Evolutionary conservation across 2,329 filamentous ascomycete species (phyloP), one percentile per base, ranked within the genome.

Genomic region (Beauveria medogensis): DNA sequence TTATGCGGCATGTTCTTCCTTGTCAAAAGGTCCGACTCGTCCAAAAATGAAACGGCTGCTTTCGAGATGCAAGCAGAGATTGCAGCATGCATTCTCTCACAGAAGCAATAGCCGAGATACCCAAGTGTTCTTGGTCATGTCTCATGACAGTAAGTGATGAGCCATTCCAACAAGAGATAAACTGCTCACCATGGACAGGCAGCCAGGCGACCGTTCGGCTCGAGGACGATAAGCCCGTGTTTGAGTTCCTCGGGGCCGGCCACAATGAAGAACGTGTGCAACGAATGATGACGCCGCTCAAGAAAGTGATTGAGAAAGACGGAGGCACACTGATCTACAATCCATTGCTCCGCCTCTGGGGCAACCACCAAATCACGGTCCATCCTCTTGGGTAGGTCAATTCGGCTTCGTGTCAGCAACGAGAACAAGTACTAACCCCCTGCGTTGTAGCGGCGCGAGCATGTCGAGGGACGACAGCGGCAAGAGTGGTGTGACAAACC

Each of bases 121-220:
- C 0, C 82, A 86, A 62, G 78, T 85, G 0, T 89, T 87, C 68
- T 75, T 89, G 4, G 77, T 88, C 67, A 87, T 88, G 84, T 83
- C 81, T 2, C 85, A 88, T 65, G 85, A 88, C 65, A 84, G 80
- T 75, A 74, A 68, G 74, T 68, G 5, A 24, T 46, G 14, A 8
- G 9, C 26, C 10, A 34, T 47, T 24, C 43, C 41, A 37, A 9
- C 6, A 3, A 10, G 28, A 16, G n/a, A 34, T 28, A 14, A 37
- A 56, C 28, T 54, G n/a, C 40, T 44, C 9, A 44, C 5, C n/a
- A 47, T 47, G 16, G 28, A 14, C 56, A 80, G 77, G 75, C 48
- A 84, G 85, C 66, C 83, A 88, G 71, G 84, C 82, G 1, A 79
- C 78, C 8, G 68, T 89, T 52, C 80, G 78, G 0, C 74, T 89